Base-by-base conservation (phyloP, 305 asterid genomes). In the Withania somnifera region DNA sequence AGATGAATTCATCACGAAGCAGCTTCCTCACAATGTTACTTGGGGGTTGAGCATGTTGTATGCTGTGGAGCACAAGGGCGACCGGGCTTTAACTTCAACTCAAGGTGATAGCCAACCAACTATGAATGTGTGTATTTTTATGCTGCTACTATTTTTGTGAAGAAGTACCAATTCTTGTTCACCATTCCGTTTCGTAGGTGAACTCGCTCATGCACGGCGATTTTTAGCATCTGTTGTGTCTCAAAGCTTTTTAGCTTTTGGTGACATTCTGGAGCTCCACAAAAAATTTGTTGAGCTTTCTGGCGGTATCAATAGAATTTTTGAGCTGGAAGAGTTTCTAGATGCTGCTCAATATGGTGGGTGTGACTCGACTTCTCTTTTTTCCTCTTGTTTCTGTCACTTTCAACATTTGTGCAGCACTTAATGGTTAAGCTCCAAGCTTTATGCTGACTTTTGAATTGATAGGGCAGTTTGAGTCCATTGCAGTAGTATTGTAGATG, bases 231-330 rank as follows among this genome's bases (percentile, higher is more conserved):
- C 99, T 85, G 98, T 96, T 80, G 99, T 96, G 64, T 96, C 99
- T 87, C 98, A 96, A 86, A 96, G 98, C 93, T 96, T 96, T 91
- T 86, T 94, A 89, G 98, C 99, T 67, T 96, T 96, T 85, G 99
- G 99, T 30, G 99, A 96, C 91, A 94, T 96, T 86, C 98, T 96
- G 87, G 99, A 96, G 92, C 94, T 96, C 50, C 92, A 96, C 73
- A 89, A 95, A 81, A 96, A 96, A 84, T 96, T 94, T 89, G 84
- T 91, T 79, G 98, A 94, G 92, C 99, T 96, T 56, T 94, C 99
- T 82, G 99, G 99, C 82, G 97, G 98, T 78, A 83, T 96, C 88
- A 96, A 93, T 89, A 91, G 99, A 75, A 91, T 94, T 60, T 90
- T 89, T 84, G 99, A 94, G 91, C 94, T 96, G 87, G 98, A 94